phyloP scores from a whole-genome alignment of 129 eudicot genomes.

The Mikania micrantha region DNA sequence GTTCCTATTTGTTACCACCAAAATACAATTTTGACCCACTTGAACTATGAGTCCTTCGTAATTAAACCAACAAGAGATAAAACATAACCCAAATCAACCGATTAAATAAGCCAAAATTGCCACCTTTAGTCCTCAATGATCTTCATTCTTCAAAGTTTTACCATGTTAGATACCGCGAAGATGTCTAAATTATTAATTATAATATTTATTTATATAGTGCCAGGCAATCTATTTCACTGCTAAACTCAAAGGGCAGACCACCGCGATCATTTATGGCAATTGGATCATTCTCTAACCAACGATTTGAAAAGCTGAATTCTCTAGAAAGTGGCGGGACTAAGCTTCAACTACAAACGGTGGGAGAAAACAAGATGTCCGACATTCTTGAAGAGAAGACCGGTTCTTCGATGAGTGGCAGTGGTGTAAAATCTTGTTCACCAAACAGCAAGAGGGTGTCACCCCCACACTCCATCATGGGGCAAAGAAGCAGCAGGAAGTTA shows the following conservation, averaged over 20 bases:
- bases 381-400: slow-evolving; percentile 50
- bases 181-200: not conserved
- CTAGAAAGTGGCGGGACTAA: slow-evolving; percentile 34
- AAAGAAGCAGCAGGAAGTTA: slow-evolving; percentile 76
- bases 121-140: not conserved
- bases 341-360: slow-evolving; percentile 33
- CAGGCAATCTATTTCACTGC: slow-evolving; percentile 33
- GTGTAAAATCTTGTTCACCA: slow-evolving; percentile 72
- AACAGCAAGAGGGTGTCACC: slow-evolving; percentile 90
- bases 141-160: no score
- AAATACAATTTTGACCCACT: slow-evolving; percentile 75
- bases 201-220: not conserved
- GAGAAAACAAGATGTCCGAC: slow-evolving; percentile 60
- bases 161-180: no score
- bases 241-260: slow-evolving; percentile 62
- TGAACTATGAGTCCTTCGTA: not conserved
- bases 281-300: slow-evolving; percentile 47
- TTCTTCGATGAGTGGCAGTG: slow-evolving; percentile 46
- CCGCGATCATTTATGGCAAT: slow-evolving; percentile 52
- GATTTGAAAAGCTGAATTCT: slow-evolving; percentile 36
- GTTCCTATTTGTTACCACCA: slow-evolving; percentile 46
- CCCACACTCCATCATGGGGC: slow-evolving; percentile 52
- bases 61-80: no score
- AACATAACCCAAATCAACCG: no score
- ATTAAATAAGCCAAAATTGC: no score